Evolutionary conservation across 176 grass and related monocot genomes (phyloP).

Genomic region (Saccharum officinarum): DNA sequence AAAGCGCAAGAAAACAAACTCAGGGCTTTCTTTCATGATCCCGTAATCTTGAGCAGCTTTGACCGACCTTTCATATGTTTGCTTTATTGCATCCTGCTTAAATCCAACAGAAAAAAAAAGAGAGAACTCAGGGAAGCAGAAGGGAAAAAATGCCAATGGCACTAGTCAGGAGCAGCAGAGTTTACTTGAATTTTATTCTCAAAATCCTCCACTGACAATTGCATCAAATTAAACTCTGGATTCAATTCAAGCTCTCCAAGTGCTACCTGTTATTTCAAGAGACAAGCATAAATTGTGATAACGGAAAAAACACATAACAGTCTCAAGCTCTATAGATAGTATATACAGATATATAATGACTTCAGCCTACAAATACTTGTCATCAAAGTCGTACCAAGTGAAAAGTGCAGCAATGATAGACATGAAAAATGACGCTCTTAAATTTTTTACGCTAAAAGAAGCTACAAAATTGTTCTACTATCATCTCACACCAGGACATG

Average conservation of each 20-base stretch:
- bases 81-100: conserved; percentile 80
- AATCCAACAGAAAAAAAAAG: conserved; percentile 29
- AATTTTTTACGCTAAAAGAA: conserved; percentile 6
- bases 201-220: conserved; percentile 89
- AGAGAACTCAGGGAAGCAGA: neutral
- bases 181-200: conserved; percentile 94
- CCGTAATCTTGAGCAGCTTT: conserved; percentile 88
- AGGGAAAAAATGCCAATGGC: neutral
- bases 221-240: conserved; percentile 91
- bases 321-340: neutral
- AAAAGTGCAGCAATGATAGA: neutral
- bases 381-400: neutral
- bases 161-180: neutral
- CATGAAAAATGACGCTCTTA: neutral
- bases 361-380: neutral
- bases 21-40: conserved; percentile 71
- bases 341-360: neutral
- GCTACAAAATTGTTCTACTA: conserved; percentile 3
- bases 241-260: conserved; percentile 95
- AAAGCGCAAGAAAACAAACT: conserved; percentile 66
- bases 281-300: conserved; percentile 23
- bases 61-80: conserved; percentile 89
- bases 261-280: conserved; percentile 67
- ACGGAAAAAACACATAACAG: neutral
- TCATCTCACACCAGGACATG: conserved; percentile 19